Base-by-base conservation (phyloP, 2,329 filamentous ascomycete species). In the Cordyceps militaris region DNA sequence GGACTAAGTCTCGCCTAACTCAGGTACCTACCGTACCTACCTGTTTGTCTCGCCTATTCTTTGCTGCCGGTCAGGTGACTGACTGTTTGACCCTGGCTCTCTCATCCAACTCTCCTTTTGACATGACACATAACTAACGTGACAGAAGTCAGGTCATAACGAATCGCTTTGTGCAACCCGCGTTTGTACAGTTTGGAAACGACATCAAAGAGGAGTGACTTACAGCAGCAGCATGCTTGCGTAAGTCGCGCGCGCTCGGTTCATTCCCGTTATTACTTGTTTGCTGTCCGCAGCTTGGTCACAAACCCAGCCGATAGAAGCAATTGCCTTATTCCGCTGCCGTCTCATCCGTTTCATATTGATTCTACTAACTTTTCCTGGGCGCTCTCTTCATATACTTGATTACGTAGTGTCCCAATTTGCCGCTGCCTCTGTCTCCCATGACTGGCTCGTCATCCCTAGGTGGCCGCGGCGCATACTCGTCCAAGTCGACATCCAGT, bases 381-480 rank as follows among this genome's bases (percentile, higher is more conserved):
- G 48, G 38, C 42, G 38, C 47, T 5, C 56, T 19, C 47, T 54
- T 54, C 53, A 61, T 57, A 14, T 61, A 61, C 47, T 49, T 16
- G 30, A 61, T 59, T 7, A 61, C 32, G 49, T 59, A 61, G 21
- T 48, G 32, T 19, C 59, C 59, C 59, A 57, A 61, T 50, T 42
- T 59, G 10, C 53, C 59, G 34, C 34, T 57, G 8, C 57, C 57
- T 49, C 47, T 54, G 3, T 57, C 52, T 21, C 57, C 57, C 57
- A 61, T 61, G 34, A 61, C 53, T 2, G 30, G 52, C 57, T 61
- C 59, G 8, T 43, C 53, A 5, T 50, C 59, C 36, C 40, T 49
- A 3, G 59, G 57, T 26, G 47, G 43, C 24, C 59, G 48, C 28
- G 59, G 59, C 40, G 59, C 59, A 36, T 56, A 61, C 48, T 59